Evolutionary conservation across 768 basidiomycete genomes (phyloP).

Genomic region (Termitomyces sp.): DNA sequence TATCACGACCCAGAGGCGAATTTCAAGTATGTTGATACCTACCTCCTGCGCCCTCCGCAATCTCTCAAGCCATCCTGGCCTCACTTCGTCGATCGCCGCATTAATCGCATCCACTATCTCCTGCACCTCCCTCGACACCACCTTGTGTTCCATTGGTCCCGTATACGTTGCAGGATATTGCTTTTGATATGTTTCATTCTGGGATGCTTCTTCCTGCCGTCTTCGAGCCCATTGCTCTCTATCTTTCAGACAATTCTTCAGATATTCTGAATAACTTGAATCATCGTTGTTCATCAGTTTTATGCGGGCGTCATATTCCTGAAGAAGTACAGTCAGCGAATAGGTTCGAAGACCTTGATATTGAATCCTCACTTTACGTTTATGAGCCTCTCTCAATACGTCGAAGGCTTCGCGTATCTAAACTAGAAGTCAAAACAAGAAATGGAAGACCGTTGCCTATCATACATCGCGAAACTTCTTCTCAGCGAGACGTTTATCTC

Average conservation of each 20-base stretch:
- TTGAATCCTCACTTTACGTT: slow-evolving; percentile 46
- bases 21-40: slow-evolving; percentile 8
- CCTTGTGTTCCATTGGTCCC: slow-evolving; percentile 38
- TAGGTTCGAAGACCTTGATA: neutral
- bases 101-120: slow-evolving; percentile 56
- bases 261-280: slow-evolving; percentile 34
- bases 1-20: neutral
- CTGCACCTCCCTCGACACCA: slow-evolving; percentile 39
- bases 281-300: slow-evolving; percentile 25
- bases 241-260: slow-evolving; percentile 41
- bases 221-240: slow-evolving; percentile 53
- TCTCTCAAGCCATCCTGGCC: slow-evolving; percentile 63
- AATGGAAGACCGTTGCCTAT: slow-evolving; percentile 4
- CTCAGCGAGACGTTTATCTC: slow-evolving; percentile 51
- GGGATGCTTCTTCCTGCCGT: slow-evolving; percentile 38
- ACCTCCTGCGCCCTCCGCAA: slow-evolving; percentile 51
- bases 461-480: slow-evolving; percentile 60
- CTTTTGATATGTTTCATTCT: slow-evolving; percentile 16
- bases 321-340: neutral
- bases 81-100: slow-evolving; percentile 46
- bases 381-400: slow-evolving; percentile 50
- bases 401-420: slow-evolving; percentile 67
- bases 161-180: slow-evolving; percentile 21
- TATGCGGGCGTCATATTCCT: slow-evolving; percentile 49
- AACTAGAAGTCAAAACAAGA: slow-evolving; percentile 9